These are phyloP conservation scores for Eutrema yunnanense DNA, from an alignment of 345 rosid species.

Conservation along the genomic window DNA sequence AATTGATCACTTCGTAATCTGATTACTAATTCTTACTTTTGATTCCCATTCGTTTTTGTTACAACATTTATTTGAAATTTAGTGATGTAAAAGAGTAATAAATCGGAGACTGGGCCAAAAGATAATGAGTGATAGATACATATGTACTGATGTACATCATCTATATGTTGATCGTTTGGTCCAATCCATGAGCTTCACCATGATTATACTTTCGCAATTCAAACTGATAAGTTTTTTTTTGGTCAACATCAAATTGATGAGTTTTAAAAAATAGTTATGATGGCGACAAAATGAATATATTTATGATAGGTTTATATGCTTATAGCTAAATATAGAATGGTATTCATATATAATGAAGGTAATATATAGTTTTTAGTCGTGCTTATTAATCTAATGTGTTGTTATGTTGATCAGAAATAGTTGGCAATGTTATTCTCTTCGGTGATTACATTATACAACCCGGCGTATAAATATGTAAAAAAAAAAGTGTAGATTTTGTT, in stretches of 20 bases:
- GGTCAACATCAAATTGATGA: neutral
- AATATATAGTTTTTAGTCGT: neutral
- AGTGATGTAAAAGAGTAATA: conserved; percentile 1
- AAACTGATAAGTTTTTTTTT: neutral
- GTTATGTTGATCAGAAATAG: neutral
- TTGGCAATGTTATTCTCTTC: neutral
- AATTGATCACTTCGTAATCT: neutral
- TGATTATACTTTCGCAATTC: neutral
- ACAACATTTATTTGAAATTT: neutral
- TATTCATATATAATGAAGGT: no score
- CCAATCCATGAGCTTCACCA: no score
- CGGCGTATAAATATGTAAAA: neutral
- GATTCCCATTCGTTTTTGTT: neutral
- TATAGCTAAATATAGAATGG: no score
- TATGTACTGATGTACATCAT: neutral
- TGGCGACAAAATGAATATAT: no score
- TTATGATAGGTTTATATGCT: no score
- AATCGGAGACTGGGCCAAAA: conserved; percentile 2
- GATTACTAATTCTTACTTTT: neutral
- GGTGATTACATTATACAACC: neutral
- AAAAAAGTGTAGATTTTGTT: neutral
- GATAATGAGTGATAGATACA: conserved; percentile 4
- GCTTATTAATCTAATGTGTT: neutral
- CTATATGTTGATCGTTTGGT: neutral
- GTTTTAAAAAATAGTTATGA: neutral